A percentile compares a stretch with the other conserved stretches of the same genome.
Evolutionary conservation across 73 alveolate genomes (phyloP).

Genomic region (Paramecium pentaurelia): DNA sequence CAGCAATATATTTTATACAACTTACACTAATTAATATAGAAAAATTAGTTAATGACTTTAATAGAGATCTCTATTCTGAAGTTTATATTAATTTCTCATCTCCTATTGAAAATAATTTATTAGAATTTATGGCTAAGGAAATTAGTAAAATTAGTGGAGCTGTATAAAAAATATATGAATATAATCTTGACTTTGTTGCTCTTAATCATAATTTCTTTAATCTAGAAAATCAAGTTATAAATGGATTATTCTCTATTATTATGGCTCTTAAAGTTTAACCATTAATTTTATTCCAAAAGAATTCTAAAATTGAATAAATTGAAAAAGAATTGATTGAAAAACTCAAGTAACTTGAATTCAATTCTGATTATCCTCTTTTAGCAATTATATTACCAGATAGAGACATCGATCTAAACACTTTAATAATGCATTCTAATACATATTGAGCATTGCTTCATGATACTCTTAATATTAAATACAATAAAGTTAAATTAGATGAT

Average conservation of each 20-base stretch:
- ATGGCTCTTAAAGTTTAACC: slow-evolving; percentile 45
- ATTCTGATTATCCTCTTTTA: slow-evolving; percentile 31
- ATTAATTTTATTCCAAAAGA: not conserved
- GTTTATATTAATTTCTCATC: slow-evolving; percentile 41
- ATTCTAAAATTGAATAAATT: slow-evolving; percentile 7
- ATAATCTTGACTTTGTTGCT: slow-evolving; percentile 47
- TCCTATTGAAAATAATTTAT: slow-evolving; percentile 2
- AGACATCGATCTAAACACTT: slow-evolving; percentile 47
- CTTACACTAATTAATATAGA: not conserved
- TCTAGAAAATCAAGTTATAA: slow-evolving; percentile 12
- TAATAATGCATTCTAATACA: slow-evolving; percentile 45
- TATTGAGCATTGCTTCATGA: slow-evolving; percentile 60
- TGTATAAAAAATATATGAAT: slow-evolving; percentile 10
- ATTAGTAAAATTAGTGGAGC: slow-evolving; percentile 51
- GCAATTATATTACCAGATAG: slow-evolving; percentile 48
- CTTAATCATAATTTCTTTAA: slow-evolving; percentile 28
- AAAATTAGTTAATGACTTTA: slow-evolving; percentile 43
- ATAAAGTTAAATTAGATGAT: slow-evolving; percentile 22
- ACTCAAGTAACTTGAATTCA: not conserved
- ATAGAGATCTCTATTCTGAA: slow-evolving; percentile 51
- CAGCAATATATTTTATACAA: slow-evolving; percentile 26
- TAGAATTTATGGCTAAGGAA: slow-evolving; percentile 48
- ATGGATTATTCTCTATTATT: slow-evolving; percentile 15
- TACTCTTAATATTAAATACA: slow-evolving; percentile 33
- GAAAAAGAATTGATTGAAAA: slow-evolving; percentile 47